Evolutionary conservation across 2,329 filamentous ascomycete species (phyloP).

Genomic region (Blastomyces percursus): DNA sequence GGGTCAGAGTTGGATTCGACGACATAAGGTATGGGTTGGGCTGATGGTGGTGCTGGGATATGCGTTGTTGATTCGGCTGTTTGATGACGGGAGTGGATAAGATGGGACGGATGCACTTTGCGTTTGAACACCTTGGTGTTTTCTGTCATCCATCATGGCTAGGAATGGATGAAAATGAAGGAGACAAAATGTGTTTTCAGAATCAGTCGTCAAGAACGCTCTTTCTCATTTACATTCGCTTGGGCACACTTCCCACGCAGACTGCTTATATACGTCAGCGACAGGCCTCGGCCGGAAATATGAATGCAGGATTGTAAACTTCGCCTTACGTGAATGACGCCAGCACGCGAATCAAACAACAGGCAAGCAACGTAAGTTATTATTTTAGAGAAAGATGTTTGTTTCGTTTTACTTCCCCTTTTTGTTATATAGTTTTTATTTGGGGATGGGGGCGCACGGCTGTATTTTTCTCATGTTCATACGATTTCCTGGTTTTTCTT

Average conservation of each 20-base stretch:
- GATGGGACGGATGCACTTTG: not conserved
- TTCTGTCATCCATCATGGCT: not conserved
- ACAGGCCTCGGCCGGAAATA: not conserved
- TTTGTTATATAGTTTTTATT: not conserved
- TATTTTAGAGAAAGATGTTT: not conserved
- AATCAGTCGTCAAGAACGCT: not conserved
- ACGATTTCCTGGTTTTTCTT: not conserved
- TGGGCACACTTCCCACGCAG: not conserved
- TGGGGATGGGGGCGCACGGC: not conserved
- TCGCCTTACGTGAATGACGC: not conserved
- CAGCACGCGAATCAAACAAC: not conserved
- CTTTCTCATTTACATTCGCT: not conserved
- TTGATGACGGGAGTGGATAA: constrained; percentile 37
- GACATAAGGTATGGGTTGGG: constrained; percentile 66
- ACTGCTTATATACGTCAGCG: not conserved
- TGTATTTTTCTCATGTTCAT: not conserved
- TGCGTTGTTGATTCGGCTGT: constrained; percentile 65
- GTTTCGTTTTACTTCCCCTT: not conserved
- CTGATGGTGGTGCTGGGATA: constrained; percentile 66
- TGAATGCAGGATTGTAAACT: not conserved
- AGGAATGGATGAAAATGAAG: not conserved
- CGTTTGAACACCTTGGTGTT: not conserved
- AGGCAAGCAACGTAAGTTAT: not conserved
- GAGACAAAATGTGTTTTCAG: not conserved
- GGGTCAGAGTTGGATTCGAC: constrained; percentile 68